These are phyloP conservation scores for Exserohilum rostratum DNA, from an alignment of 2,329 filamentous ascomycete genomes.

Conservation along the genomic window DNA sequence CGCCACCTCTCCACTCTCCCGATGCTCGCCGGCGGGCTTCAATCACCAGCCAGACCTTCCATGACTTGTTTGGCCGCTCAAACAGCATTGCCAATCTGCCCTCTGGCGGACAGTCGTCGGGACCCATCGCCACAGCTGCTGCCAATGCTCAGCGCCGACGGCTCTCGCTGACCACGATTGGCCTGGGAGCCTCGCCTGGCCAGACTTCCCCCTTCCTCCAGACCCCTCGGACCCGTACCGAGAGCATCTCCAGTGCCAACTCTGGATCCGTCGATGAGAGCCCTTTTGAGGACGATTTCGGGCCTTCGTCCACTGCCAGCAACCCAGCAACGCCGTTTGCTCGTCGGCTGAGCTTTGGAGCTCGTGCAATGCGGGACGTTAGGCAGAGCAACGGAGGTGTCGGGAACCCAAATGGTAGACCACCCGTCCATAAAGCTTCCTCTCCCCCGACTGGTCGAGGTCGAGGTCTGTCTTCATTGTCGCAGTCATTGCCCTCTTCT, in stretches of 20 bases:
- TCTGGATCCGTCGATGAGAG: conserved; percentile 57
- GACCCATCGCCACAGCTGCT: conserved; percentile 57
- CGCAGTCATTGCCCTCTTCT: conserved; percentile 40
- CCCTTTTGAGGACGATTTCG: conserved; percentile 62
- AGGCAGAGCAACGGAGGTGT: conserved; percentile 59
- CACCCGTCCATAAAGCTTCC: conserved; percentile 58
- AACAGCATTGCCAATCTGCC: conserved; percentile 43
- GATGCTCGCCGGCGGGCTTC: conserved; percentile 53
- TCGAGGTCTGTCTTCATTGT: conserved; percentile 63
- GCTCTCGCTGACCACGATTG: conserved; percentile 57
- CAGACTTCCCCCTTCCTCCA: conserved; percentile 52
- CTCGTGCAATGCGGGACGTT: conserved; percentile 75
- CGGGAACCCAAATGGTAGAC: conserved; percentile 68
- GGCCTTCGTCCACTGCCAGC: conserved; percentile 60
- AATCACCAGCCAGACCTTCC: conserved; percentile 56
- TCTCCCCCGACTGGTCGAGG: conserved; percentile 61
- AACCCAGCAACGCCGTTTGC: conserved; percentile 75
- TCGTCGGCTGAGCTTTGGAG: conserved; percentile 88
- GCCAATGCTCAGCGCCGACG: conserved; percentile 57
- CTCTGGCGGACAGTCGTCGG: conserved; percentile 42
- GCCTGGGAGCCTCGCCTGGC: conserved; percentile 53
- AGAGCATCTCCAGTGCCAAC: conserved; percentile 57
- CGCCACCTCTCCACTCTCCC: conserved; percentile 48
- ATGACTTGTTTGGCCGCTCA: conserved; percentile 54
- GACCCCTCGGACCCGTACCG: conserved; percentile 49